A percentile compares a stretch with the other conserved stretches of the same genome.
Evolutionary conservation across 2,329 filamentous ascomycete species (phyloP).

Genomic region (Penicillium sumatraense): DNA sequence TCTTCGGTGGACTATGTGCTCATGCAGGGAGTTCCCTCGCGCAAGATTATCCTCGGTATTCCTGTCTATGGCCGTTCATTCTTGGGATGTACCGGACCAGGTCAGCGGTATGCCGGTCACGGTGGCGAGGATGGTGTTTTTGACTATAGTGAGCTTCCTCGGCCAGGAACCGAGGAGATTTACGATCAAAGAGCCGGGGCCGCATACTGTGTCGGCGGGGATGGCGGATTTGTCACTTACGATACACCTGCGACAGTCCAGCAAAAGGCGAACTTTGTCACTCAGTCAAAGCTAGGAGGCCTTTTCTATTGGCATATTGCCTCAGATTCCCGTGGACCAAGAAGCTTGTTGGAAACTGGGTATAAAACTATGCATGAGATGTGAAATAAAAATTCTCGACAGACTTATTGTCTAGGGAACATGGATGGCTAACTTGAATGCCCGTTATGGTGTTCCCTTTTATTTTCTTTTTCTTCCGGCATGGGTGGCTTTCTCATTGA

Average conservation of each 20-base stretch:
- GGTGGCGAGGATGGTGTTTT: constrained; percentile 72
- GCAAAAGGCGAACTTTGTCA: constrained; percentile 75
- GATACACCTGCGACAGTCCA: constrained; percentile 77
- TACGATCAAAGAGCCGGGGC: constrained; percentile 71
- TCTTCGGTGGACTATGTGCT: constrained; percentile 69
- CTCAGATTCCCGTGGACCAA: constrained; percentile 63
- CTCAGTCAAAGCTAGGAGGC: constrained; percentile 71
- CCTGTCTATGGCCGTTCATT: constrained; percentile 79
- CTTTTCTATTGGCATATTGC: constrained; percentile 84
- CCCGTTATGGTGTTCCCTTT: no score
- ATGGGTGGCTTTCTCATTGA: neutral
- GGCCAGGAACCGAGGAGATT: constrained; percentile 64
- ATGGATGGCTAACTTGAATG: neutral
- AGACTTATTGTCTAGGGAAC: neutral
- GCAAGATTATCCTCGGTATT: constrained; percentile 76
- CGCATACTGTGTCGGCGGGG: constrained; percentile 70
- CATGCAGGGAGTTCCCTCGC: constrained; percentile 67
- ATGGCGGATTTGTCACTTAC: constrained; percentile 79
- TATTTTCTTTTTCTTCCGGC: neutral
- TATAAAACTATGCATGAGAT: constrained; percentile 58
- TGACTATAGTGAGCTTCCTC: constrained; percentile 73
- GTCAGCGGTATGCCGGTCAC: constrained; percentile 59
- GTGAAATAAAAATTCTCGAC: constrained; percentile 16
- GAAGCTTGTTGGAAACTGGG: constrained; percentile 66
- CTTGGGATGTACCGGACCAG: constrained; percentile 66